Conservation (phyloP, 352 stramenopile genomes). For the Pythium utonaiense region DNA sequence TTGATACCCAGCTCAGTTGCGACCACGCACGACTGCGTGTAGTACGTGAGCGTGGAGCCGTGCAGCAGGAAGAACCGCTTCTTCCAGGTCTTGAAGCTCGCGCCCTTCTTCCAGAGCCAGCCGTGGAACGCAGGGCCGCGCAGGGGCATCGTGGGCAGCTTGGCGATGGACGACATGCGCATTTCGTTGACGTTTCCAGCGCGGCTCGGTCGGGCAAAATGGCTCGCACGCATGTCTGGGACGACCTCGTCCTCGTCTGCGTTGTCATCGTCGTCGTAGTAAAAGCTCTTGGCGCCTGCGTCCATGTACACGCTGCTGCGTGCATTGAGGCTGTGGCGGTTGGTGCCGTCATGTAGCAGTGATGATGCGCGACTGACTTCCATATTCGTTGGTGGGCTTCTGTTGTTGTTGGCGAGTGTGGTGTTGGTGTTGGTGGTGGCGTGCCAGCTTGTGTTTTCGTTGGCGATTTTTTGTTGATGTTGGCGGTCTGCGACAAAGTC, state of each 20-base stretch:
- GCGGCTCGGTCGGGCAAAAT: conserved; percentile 13
- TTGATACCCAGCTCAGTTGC: conserved; percentile 50
- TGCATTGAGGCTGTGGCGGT: background rate
- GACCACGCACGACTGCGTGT: conserved; percentile 68
- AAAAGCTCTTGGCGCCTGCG: background rate
- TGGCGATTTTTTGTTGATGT: background rate
- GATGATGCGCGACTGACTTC: background rate
- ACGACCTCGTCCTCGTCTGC: conserved; percentile 3
- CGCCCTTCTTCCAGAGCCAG: conserved; percentile 75
- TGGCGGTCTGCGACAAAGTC: background rate
- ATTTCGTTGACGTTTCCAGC: conserved; percentile 2
- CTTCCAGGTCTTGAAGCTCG: conserved; percentile 78
- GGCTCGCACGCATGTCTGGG: conserved; percentile 6
- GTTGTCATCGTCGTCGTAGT: conserved; percentile 4
- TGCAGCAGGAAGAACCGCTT: conserved; percentile 76
- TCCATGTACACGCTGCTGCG: background rate
- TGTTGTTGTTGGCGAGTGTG: background rate
- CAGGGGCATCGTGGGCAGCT: conserved; percentile 58
- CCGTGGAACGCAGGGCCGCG: conserved; percentile 60
- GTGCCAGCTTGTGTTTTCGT: background rate
- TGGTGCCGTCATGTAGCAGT: background rate
- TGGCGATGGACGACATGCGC: conserved; percentile 33
- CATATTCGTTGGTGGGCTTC: background rate
- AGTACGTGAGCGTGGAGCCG: conserved; percentile 63
- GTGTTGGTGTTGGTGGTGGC: background rate